Base-by-base conservation (phyloP, 768 basidiomycete species). In the Punctularia strigosozonata region DNA sequence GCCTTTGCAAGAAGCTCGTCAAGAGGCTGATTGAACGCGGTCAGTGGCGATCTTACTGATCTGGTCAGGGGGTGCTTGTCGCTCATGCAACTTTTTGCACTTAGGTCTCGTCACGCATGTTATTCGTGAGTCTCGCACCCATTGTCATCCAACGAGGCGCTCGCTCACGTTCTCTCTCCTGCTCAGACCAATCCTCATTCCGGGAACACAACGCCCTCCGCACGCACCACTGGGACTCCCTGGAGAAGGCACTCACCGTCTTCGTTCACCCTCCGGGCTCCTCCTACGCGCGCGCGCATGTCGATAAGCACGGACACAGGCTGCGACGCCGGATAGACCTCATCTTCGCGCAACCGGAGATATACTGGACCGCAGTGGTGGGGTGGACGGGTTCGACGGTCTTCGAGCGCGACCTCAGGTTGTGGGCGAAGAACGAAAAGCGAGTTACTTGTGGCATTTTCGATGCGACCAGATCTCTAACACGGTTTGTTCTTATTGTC, bases 341-440 rank as follows among this genome's bases (percentile, higher is more conserved):
- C 35, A 90, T 94, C 45, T 83, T 85, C 55, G 76, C 82, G 3
- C 65, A 73, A 1, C 77, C 78, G 6, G 73, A 77, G 43, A 65
- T 80, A 0, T 94, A 92, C 50, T 90, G 87, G 77, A 82, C 84
- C 1, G 87, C 88, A 0, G 75, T 95, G 1, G 68, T 89, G 20
- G 91, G 92, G 38, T 97, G 91, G 91, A 82, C 80, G 4, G 90
- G 91, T 1, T 90, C 84, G 4, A 87, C 73, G 44, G 82, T 88
- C 77, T 94, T 95, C 53, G 75, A 94, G 56, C 64, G 88, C 20
- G 91, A 94, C 57, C 55, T 95, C 36, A 68, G 85, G 44, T 58
- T 73, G 12, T 83, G 77, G 72, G 80, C 81, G 2, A 84, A 84
- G 50, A 57, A 67, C 31, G 54, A 63, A 46, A 71, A 59, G 80